Percentiles rank a stretch among this genome's conserved stretches.
These are phyloP conservation scores for Pleoardoris graminearum DNA, from an alignment of 2,329 filamentous ascomycete genomes.

Conservation along the genomic window DNA sequence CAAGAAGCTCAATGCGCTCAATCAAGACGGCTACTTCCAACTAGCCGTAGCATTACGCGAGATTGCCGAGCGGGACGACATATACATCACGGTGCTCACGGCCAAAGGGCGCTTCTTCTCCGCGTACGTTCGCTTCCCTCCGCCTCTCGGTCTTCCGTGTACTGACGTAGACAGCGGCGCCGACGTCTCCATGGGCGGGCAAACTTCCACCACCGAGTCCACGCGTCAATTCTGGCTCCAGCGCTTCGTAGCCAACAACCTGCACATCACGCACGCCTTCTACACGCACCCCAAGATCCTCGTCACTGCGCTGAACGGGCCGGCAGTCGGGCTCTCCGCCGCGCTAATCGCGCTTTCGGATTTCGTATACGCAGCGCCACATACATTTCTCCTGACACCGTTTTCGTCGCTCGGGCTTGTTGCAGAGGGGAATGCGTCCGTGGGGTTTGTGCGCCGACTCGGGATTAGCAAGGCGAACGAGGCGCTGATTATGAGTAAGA, in stretches of 20 bases:
- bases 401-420: slow-evolving; percentile 90
- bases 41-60: slow-evolving; percentile 74
- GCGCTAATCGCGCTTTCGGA: slow-evolving; percentile 82
- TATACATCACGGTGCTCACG: slow-evolving; percentile 82
- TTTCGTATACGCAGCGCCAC: slow-evolving; percentile 84
- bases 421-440: slow-evolving; percentile 79
- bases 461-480: slow-evolving; percentile 86
- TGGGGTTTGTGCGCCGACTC: slow-evolving; percentile 77
- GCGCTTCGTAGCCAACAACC: slow-evolving; percentile 79
- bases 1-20: slow-evolving; percentile 85
- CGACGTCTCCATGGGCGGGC: slow-evolving; percentile 66
- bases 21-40: slow-evolving; percentile 72
- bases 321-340: slow-evolving; percentile 84
- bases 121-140: slow-evolving; percentile 62
- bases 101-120: slow-evolving; percentile 84
- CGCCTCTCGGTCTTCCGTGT: background rate
- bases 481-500: slow-evolving; percentile 86
- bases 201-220: slow-evolving; percentile 43
- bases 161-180: slow-evolving; percentile 65
- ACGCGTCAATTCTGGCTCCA: slow-evolving; percentile 64
- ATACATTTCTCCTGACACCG: slow-evolving; percentile 84
- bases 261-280: slow-evolving; percentile 87
- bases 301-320: slow-evolving; percentile 87
- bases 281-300: slow-evolving; percentile 94
- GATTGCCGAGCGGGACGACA: slow-evolving; percentile 75